phyloP scores from a whole-genome alignment of 805 yeast species.

The Henningerozyma blattae region DNA sequence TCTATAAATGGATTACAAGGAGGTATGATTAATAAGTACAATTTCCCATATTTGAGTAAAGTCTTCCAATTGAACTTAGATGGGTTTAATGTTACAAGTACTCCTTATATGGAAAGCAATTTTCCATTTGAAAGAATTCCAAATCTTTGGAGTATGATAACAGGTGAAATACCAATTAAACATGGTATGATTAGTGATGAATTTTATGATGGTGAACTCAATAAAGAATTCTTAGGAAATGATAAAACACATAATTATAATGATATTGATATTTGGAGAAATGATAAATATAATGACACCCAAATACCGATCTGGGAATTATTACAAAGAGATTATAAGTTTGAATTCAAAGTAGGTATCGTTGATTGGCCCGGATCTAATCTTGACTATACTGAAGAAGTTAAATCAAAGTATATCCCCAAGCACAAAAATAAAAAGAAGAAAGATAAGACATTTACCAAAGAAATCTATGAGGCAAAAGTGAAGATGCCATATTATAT shows the following conservation, averaged over 20 bases:
- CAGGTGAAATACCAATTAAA: slow-evolving; percentile 71
- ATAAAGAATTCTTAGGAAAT: slow-evolving; percentile 51
- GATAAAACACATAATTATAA: too few species aligned
- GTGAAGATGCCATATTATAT: slow-evolving; percentile 38
- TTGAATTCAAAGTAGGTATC: slow-evolving; percentile 26
- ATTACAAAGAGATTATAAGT: slow-evolving; percentile 40
- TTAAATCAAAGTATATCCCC: not conserved
- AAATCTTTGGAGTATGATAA: slow-evolving; percentile 83
- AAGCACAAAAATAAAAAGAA: not conserved
- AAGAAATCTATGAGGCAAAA: slow-evolving; percentile 20
- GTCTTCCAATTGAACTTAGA: slow-evolving; percentile 39
- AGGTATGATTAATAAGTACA: slow-evolving; percentile 51
- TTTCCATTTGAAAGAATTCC: slow-evolving; percentile 88
- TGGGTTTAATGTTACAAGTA: slow-evolving; percentile 15
- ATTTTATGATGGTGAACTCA: slow-evolving; percentile 37
- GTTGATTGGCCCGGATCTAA: slow-evolving; percentile 98
- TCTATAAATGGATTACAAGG: slow-evolving; percentile 91
- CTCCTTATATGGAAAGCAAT: slow-evolving; percentile 78
- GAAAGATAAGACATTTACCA: not conserved
- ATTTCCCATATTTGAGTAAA: slow-evolving; percentile 62
- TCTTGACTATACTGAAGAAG: slow-evolving; percentile 28
- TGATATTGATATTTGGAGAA: not conserved
- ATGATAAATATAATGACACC: not conserved
- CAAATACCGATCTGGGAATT: slow-evolving; percentile 88
- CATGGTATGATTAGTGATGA: slow-evolving; percentile 65